These are phyloP conservation scores for Avena insularis DNA, from an alignment of 176 grass and related monocot species.

Conservation along the genomic window DNA sequence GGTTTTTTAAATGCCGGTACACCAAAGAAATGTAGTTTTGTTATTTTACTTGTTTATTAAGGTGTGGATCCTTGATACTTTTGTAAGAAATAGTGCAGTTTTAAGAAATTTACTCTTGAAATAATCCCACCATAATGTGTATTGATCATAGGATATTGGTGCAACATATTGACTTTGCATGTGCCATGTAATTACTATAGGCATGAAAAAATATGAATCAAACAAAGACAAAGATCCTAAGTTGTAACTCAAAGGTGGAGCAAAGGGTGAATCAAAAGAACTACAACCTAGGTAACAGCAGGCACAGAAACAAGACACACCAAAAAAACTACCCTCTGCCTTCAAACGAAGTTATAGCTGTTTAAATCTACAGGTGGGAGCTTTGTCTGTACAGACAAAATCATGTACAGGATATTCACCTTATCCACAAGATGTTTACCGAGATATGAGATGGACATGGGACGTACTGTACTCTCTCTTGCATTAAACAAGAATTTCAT, in stretches of 20 bases:
- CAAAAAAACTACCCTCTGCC: neutral
- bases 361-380: neutral
- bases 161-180: neutral
- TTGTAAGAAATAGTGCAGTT: neutral
- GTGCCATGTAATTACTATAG: neutral
- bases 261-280: neutral
- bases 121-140: neutral
- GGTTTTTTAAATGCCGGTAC: neutral
- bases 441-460: neutral
- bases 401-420: neutral
- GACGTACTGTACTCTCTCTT: conserved; percentile 9
- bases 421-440: conserved; percentile 5
- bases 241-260: neutral
- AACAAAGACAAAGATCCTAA: neutral
- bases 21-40: neutral
- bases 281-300: neutral
- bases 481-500: neutral
- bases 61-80: neutral
- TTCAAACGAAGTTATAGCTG: neutral
- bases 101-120: too few relatives aligned
- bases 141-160: neutral
- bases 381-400: neutral
- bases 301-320: neutral
- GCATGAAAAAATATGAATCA: neutral
- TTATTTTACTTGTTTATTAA: neutral